Conservation (phyloP, 2,329 filamentous ascomycete species). For the Xylaria arbuscula region DNA sequence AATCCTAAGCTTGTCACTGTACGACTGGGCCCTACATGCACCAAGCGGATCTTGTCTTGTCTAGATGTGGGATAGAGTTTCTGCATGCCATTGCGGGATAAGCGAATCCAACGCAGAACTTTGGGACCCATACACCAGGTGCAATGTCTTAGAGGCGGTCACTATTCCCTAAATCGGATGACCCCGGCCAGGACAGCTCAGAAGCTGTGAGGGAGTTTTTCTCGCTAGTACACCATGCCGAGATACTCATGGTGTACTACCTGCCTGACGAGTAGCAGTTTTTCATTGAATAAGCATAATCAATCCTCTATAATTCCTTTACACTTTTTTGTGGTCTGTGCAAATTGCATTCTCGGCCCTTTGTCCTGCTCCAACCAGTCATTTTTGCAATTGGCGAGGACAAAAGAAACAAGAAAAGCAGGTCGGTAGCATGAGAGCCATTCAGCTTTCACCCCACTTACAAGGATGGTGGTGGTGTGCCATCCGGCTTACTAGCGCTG, state of each 20-base stretch:
- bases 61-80: constrained; percentile 10
- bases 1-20: constrained; percentile 3
- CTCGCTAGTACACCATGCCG: background rate
- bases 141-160: constrained; percentile 18
- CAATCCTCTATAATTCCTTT: background rate
- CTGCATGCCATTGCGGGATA: constrained; percentile 14
- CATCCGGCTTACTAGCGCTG: constrained; percentile 17
- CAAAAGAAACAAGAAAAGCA: constrained; percentile 2
- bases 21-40: constrained; percentile 15
- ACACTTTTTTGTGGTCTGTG: no score
- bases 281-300: background rate
- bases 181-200: constrained; percentile 11
- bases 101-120: constrained; percentile 6
- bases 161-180: constrained; percentile 29
- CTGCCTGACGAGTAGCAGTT: background rate
- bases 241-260: background rate
- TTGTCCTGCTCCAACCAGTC: background rate
- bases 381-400: background rate
- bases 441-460: constrained; percentile 15
- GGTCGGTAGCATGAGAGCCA: background rate
- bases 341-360: background rate
- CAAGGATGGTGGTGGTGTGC: constrained; percentile 17
- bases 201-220: constrained; percentile 12
- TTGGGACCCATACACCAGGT: constrained; percentile 6
- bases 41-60: constrained; percentile 19